These are phyloP conservation scores for Candida quercuum DNA, from an alignment of 805 yeast species.

Conservation along the genomic window DNA sequence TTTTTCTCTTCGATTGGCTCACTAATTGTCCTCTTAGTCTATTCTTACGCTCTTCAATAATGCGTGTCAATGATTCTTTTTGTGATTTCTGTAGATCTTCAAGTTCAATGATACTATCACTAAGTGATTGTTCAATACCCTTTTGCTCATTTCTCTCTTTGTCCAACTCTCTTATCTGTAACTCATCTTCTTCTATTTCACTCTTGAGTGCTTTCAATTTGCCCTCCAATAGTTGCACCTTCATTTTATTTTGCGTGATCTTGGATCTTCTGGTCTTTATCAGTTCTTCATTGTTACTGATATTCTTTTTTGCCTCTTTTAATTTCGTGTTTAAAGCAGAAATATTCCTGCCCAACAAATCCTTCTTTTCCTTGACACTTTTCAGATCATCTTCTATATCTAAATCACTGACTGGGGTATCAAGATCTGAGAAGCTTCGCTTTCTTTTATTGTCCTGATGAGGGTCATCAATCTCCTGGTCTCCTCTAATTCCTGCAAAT, in stretches of 20 bases:
- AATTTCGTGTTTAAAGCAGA: not conserved
- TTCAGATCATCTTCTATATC: not conserved
- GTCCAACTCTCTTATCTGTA: not conserved
- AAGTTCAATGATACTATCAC: constrained; percentile 9
- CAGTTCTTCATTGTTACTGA: not conserved
- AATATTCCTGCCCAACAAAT: not conserved
- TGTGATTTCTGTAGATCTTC: constrained; percentile 4
- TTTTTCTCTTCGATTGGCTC: constrained; percentile 5
- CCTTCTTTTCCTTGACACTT: constrained; percentile 2
- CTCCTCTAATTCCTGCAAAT: not conserved
- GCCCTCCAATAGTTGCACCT: not conserved
- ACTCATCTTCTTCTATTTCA: not conserved
- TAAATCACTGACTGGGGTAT: not conserved
- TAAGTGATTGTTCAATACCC: constrained; percentile 6
- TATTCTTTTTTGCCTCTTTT: not conserved
- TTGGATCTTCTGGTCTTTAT: not conserved
- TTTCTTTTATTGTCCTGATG: too few relatives aligned
- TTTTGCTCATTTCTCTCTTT: constrained; percentile 3
- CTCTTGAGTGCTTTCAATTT: not conserved
- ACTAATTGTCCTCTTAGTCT: constrained; percentile 6
- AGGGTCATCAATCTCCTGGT: too few relatives aligned
- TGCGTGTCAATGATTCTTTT: not conserved
- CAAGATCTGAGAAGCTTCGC: constrained; percentile 2
- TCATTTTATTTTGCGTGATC: not conserved
- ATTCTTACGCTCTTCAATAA: not conserved